These are phyloP conservation scores for Cyclocybe aegerita DNA, from an alignment of 768 basidiomycete species.

Conservation along the genomic window DNA sequence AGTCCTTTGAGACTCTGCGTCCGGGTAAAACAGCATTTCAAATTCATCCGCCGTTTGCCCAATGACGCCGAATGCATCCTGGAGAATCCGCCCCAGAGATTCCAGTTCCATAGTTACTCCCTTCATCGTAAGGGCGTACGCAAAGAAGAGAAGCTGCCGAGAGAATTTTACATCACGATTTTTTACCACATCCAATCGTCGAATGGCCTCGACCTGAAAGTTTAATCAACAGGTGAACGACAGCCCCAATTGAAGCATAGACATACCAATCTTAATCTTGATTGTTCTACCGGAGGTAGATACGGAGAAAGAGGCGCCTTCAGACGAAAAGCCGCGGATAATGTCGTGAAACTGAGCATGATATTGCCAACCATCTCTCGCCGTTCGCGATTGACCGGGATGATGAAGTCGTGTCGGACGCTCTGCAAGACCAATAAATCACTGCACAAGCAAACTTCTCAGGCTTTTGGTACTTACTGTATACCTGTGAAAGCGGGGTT, in stretches of 20 bases:
- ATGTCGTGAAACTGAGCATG: constrained; percentile 81
- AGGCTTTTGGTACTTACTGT: constrained; percentile 46
- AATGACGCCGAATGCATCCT: constrained; percentile 91
- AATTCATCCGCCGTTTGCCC: constrained; percentile 81
- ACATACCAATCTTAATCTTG: constrained; percentile 74
- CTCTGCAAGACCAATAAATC: constrained; percentile 40
- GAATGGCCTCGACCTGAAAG: constrained; percentile 77
- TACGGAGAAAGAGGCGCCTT: constrained; percentile 96
- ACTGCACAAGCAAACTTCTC: neutral
- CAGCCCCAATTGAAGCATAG: neutral
- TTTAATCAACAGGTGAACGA: constrained; percentile 1
- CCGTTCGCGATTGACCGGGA: constrained; percentile 86
- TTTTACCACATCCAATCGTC: constrained; percentile 85
- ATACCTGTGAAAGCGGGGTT: constrained; percentile 47
- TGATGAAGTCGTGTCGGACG: constrained; percentile 83
- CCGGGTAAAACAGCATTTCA: constrained; percentile 65
- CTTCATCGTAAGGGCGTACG: constrained; percentile 92
- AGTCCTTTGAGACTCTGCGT: constrained; percentile 17
- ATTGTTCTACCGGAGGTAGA: constrained; percentile 88
- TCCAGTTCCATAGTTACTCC: constrained; percentile 92
- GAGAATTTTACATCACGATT: constrained; percentile 80
- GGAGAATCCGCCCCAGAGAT: constrained; percentile 73
- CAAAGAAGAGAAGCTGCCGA: constrained; percentile 87
- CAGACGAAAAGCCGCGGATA: constrained; percentile 76
- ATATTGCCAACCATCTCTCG: constrained; percentile 96